phyloP scores from a whole-genome alignment of 2,329 filamentous ascomycete species.

The Bretziella fagacearum region DNA sequence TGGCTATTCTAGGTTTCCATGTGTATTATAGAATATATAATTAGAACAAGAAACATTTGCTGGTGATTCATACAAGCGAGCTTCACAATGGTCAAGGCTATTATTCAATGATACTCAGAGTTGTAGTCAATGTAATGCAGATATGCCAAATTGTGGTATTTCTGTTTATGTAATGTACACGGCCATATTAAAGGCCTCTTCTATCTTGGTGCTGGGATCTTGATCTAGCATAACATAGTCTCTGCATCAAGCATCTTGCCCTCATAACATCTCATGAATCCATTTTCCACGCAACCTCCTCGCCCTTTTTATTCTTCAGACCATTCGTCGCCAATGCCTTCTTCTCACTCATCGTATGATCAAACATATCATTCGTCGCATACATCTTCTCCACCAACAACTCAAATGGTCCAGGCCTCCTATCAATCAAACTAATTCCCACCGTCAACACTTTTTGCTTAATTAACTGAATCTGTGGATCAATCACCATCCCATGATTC shows the following conservation, averaged over 20 bases:
- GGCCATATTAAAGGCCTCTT: neutral
- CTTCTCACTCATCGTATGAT: conserved; percentile 9
- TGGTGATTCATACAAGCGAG: no score
- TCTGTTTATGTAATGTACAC: neutral
- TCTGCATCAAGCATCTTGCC: neutral
- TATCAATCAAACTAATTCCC: conserved; percentile 77
- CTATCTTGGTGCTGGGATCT: conserved; percentile 2
- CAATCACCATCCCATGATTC: conserved; percentile 78
- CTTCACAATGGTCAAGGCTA: no score
- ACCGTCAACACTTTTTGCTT: conserved; percentile 71
- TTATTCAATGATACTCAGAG: no score
- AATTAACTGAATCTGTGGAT: conserved; percentile 82
- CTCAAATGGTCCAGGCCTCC: conserved; percentile 76
- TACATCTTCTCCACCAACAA: conserved; percentile 72
- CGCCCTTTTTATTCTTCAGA: conserved; percentile 13
- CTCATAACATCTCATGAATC: conserved; percentile 3
- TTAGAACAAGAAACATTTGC: no score
- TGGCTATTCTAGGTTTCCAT: no score
- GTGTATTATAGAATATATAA: no score
- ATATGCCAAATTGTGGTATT: no score
- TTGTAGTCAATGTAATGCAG: no score
- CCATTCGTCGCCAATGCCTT: conserved; percentile 8
- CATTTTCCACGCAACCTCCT: conserved; percentile 15
- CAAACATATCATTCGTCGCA: conserved; percentile 52
- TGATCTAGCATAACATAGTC: neutral